Evolutionary conservation across 257 asterid species (phyloP), one percentile per base, ranked within the genome.

Genomic region (Haberlea rhodopensis): DNA sequence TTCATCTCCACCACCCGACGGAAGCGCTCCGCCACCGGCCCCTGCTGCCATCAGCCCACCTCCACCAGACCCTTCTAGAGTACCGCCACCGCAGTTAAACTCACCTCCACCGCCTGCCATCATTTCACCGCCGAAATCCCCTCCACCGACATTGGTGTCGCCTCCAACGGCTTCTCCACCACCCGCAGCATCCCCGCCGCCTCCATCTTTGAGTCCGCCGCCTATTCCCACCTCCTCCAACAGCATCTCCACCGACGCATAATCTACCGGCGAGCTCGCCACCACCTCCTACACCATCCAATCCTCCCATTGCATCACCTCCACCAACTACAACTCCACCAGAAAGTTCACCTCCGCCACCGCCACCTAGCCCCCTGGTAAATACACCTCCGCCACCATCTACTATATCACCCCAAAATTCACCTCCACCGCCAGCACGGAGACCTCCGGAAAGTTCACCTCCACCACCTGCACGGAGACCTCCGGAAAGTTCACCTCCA

Each of bases 281-380:
- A 22, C 70, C 73, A 7, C 68, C 74, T 7, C 68, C 72, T 37
- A 37, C 46, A 16, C 64, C 76, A 29, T 3, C 71, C 18, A 49
- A 60, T 16, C 72, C 81, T 61, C 27, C 77, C 11, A 29, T 57
- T 16, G 65, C 83, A 21, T 74, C 87, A 5, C 82, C 85, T 1
- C 86, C n/a, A n/a, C 46, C 46, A 37, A 37, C 46, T 37, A 3
- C 46, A 37, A 37, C 6, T 6, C 46, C 79, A 46, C 32, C 72
- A 2, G 24, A 40, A 45, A 51, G n/a, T 22, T 20, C 81, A 10
- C 78, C 84, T 32, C 74, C 72, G 11, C 11, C 80, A 8, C 59
- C 75, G n/a, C n/a, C n/a, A n/a, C n/a, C n/a, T n/a, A n/a, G n/a
- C n/a, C n/a, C n/a, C n/a, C n/a, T n/a, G n/a, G n/a, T n/a, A n/a